These are phyloP conservation scores for Eucalyptus marginata DNA, from an alignment of 345 rosid species.

Conservation along the genomic window DNA sequence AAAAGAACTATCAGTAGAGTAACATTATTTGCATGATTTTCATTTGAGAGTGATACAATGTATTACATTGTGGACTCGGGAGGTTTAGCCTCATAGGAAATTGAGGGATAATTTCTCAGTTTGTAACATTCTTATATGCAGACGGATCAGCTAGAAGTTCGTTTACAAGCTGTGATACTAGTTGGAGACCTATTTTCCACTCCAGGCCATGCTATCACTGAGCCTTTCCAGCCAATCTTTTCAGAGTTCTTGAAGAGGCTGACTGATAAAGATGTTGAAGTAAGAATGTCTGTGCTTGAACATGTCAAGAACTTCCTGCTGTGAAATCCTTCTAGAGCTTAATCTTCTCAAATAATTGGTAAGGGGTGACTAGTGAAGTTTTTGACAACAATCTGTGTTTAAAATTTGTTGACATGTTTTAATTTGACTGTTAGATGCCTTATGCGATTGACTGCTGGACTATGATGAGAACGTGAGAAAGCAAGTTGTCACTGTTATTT, in stretches of 20 bases:
- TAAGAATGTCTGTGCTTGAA: conserved; percentile 78
- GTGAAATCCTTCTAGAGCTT: conserved; percentile 51
- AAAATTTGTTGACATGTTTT: conserved; percentile 1
- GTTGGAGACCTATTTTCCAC: conserved; percentile 83
- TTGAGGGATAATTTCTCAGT: conserved; percentile 2
- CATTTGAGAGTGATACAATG: not conserved
- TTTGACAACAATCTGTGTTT: not conserved
- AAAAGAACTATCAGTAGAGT: not conserved
- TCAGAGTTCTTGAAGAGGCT: conserved; percentile 86
- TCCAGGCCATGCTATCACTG: conserved; percentile 44
- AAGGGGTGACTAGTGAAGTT: conserved; percentile 5
- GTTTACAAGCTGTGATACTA: conserved; percentile 74
- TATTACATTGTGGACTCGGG: not conserved
- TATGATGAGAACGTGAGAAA: conserved; percentile 92
- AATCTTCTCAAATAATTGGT: conserved; percentile 77
- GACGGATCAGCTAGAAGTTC: conserved; percentile 79
- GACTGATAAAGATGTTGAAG: conserved; percentile 80
- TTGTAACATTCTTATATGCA: conserved; percentile 18
- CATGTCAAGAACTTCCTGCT: conserved; percentile 74
- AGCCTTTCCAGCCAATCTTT: conserved; percentile 75
- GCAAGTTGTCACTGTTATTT: conserved; percentile 87
- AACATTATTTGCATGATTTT: not conserved
- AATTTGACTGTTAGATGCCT: conserved; percentile 48
- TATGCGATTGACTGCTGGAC: conserved; percentile 93
- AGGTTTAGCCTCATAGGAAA: not conserved